phyloP scores from a whole-genome alignment of 306 rosid genomes.

The Dalbergia cultrata region DNA sequence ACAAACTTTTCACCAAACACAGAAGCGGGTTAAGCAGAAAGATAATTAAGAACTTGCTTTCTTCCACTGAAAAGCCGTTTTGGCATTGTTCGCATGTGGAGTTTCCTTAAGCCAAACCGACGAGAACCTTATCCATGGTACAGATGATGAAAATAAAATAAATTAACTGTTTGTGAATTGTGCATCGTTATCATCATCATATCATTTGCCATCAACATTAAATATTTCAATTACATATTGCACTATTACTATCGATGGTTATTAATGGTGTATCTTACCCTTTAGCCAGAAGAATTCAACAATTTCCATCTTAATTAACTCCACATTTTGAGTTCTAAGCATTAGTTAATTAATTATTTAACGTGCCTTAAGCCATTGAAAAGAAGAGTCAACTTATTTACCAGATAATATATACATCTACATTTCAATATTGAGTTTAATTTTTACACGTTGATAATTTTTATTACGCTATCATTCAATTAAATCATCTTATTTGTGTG shows the following conservation, averaged over 20 bases:
- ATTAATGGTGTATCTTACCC: background rate
- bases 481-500: too few relatives aligned
- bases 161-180: background rate
- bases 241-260: background rate
- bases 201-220: background rate
- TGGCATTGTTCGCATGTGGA: background rate
- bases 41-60: background rate
- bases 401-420: background rate
- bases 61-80: background rate
- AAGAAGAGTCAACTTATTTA: background rate
- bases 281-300: background rate
- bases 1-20: conserved; percentile 17
- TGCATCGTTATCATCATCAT: background rate
- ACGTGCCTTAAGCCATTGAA: too few relatives aligned
- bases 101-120: background rate
- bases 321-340: too few relatives aligned
- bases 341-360: too few relatives aligned
- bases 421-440: too few relatives aligned
- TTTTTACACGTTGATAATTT: too few relatives aligned
- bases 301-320: background rate
- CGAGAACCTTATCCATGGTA: background rate
- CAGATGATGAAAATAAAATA: background rate
- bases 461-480: too few relatives aligned
- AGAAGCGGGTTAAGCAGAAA: background rate
- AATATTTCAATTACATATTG: background rate